These are phyloP conservation scores for Podaxis sp. DNA, from an alignment of 768 basidiomycete genomes.

Conservation along the genomic window DNA sequence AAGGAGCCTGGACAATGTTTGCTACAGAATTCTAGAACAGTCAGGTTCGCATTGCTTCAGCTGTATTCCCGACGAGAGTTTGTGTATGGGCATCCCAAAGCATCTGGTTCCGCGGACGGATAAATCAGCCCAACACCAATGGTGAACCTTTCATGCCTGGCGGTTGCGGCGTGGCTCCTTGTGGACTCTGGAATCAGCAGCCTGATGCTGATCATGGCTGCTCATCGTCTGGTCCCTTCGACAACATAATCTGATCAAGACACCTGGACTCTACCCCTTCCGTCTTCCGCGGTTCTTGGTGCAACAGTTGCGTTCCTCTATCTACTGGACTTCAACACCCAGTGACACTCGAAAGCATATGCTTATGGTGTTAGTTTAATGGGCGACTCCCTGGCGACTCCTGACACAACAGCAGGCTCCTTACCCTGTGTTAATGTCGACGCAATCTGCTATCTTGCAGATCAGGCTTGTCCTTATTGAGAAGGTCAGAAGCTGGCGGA, in stretches of 20 bases:
- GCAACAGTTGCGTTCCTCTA: not conserved
- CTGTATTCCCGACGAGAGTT: not conserved
- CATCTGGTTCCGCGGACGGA: not conserved
- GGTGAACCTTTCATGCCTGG: not conserved
- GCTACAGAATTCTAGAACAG: too few relatives aligned
- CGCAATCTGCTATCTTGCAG: too few relatives aligned
- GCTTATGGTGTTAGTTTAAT: not conserved
- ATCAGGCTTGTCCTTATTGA: too few relatives aligned
- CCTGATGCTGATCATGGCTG: not conserved
- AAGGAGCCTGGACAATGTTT: too few relatives aligned
- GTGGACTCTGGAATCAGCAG: not conserved
- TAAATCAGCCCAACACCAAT: not conserved
- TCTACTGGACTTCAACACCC: not conserved
- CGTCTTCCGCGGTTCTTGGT: constrained; percentile 4
- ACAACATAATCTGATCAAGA: not conserved
- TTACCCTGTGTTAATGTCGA: not conserved
- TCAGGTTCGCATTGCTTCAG: not conserved
- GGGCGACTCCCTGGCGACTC: not conserved
- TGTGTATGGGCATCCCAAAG: not conserved
- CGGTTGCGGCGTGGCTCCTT: constrained; percentile 10
- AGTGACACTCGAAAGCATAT: not conserved
- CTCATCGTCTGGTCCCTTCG: not conserved
- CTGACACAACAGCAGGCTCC: not conserved
- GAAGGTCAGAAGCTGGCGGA: too few relatives aligned
- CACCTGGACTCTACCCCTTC: constrained; percentile 7